Conservation (phyloP, 1,284 basidiomycete genomes). For the Polyporus tsugae region DNA sequence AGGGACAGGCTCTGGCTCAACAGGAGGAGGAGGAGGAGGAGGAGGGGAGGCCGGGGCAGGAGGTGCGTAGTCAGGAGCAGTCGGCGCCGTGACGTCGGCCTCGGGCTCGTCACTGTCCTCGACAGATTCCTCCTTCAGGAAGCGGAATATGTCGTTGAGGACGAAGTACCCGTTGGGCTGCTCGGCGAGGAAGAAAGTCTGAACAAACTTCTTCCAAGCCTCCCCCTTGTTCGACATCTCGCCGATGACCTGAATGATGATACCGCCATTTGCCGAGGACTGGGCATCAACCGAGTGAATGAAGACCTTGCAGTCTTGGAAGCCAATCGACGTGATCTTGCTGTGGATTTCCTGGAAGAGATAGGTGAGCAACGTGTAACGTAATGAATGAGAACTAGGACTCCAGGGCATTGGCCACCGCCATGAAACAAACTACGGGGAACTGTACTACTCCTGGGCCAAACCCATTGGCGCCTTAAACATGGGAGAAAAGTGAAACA, state of each 20-base stretch:
- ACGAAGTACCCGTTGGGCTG: slow-evolving; percentile 99
- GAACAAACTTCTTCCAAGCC: slow-evolving; percentile 97
- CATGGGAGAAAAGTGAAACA: too few relatives aligned
- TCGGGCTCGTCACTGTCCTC: slow-evolving; percentile 73
- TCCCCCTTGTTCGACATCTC: slow-evolving; percentile 95
- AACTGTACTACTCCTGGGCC: too few relatives aligned
- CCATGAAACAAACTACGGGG: neutral
- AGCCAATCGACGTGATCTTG: slow-evolving; percentile 93
- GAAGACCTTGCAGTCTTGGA: slow-evolving; percentile 97
- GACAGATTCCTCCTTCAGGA: slow-evolving; percentile 94
- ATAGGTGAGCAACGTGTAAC: neutral
- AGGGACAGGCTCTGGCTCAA: slow-evolving; percentile 46
- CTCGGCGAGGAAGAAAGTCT: slow-evolving; percentile 99
- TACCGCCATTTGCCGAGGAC: slow-evolving; percentile 93
- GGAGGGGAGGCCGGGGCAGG: slow-evolving; percentile 41
- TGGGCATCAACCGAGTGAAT: slow-evolving; percentile 96
- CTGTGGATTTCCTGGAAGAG: slow-evolving; percentile 90
- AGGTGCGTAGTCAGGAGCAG: slow-evolving; percentile 32
- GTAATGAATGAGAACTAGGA: slow-evolving; percentile 16
- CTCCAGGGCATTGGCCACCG: neutral
- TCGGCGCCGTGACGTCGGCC: slow-evolving; percentile 39
- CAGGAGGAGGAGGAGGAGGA: slow-evolving; percentile 34
- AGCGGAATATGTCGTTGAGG: slow-evolving; percentile 99
- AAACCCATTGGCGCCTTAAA: too few relatives aligned
- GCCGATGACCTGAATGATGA: slow-evolving; percentile 99